Evolutionary conservation across 805 yeast species (phyloP).

Genomic region (Trichomonascus vanleenenianus): DNA sequence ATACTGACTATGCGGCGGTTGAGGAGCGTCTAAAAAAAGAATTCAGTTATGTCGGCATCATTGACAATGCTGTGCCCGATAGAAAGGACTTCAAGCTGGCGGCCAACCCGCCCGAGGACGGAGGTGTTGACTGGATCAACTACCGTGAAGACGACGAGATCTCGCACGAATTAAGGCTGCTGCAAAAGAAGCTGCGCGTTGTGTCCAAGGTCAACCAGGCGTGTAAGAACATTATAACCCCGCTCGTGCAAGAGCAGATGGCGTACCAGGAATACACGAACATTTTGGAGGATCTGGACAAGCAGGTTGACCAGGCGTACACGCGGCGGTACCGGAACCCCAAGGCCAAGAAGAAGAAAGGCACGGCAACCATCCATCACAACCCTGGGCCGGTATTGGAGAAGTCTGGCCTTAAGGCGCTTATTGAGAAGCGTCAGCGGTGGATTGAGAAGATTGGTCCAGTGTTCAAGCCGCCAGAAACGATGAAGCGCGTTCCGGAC

Average conservation of each 20-base stretch:
- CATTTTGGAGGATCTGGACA: constrained; percentile 87
- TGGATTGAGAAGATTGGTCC: constrained; percentile 92
- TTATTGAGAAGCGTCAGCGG: constrained; percentile 75
- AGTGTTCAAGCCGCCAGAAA: constrained; percentile 55
- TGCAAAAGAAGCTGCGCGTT: constrained; percentile 61
- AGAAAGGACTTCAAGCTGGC: constrained; percentile 19
- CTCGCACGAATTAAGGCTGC: constrained; percentile 66
- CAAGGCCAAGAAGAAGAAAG: constrained; percentile 48
- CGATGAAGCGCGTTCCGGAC: constrained; percentile 70
- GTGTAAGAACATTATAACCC: constrained; percentile 57
- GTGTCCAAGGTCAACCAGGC: constrained; percentile 57
- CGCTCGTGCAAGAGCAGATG: constrained; percentile 74
- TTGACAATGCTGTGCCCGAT: constrained; percentile 31
- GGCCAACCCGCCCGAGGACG: constrained; percentile 26
- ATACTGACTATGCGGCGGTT: constrained; percentile 64
- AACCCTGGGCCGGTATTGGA: constrained; percentile 9
- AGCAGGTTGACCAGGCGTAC: constrained; percentile 94
- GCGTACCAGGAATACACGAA: constrained; percentile 93
- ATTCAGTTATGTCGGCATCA: constrained; percentile 81
- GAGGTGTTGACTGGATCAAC: constrained; percentile 59
- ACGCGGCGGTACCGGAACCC: constrained; percentile 70
- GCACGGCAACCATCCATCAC: constrained; percentile 11
- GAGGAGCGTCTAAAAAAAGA: constrained; percentile 88
- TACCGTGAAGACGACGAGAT: constrained; percentile 91
- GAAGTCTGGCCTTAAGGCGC: constrained; percentile 62